phyloP scores from a whole-genome alignment of 2,329 filamentous ascomycete genomes.

The Penicillium paneum region DNA sequence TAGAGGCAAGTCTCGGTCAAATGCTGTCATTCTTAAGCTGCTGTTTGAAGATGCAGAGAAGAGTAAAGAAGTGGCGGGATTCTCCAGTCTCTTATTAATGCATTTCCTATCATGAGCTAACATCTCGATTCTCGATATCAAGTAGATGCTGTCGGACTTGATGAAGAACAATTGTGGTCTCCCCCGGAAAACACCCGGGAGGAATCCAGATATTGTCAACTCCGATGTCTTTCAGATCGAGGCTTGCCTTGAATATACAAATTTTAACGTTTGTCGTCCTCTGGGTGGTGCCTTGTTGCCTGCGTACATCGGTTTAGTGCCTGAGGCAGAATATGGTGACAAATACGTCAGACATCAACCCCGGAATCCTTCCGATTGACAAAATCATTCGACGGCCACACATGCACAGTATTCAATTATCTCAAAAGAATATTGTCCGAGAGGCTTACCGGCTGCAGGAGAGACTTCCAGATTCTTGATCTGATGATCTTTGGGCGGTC shows the following conservation, averaged over 20 bases:
- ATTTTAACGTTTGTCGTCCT: not conserved
- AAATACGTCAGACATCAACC: not conserved
- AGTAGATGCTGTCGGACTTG: slow-evolving; percentile 22
- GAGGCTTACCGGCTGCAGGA: not conserved
- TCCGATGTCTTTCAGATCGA: slow-evolving; percentile 57
- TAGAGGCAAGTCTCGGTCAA: not conserved
- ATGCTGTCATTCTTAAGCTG: slow-evolving; percentile 16
- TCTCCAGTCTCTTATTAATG: not conserved
- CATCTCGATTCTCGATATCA: no score
- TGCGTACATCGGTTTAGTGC: not conserved
- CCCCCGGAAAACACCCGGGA: slow-evolving; percentile 53
- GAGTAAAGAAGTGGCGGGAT: slow-evolving; percentile 13
- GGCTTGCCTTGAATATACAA: slow-evolving; percentile 40
- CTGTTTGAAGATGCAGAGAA: slow-evolving; percentile 7
- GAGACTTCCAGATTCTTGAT: not conserved
- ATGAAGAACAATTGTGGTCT: slow-evolving; percentile 27
- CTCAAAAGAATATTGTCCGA: not conserved
- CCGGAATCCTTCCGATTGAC: not conserved
- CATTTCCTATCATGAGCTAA: not conserved
- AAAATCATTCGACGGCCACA: not conserved
- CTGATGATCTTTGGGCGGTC: not conserved
- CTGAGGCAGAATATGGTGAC: not conserved
- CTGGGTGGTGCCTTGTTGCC: not conserved
- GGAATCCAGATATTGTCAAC: slow-evolving; percentile 66
- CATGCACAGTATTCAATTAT: not conserved